Base-by-base conservation (phyloP, 768 basidiomycete species). In the Saitozyma podzolica region DNA sequence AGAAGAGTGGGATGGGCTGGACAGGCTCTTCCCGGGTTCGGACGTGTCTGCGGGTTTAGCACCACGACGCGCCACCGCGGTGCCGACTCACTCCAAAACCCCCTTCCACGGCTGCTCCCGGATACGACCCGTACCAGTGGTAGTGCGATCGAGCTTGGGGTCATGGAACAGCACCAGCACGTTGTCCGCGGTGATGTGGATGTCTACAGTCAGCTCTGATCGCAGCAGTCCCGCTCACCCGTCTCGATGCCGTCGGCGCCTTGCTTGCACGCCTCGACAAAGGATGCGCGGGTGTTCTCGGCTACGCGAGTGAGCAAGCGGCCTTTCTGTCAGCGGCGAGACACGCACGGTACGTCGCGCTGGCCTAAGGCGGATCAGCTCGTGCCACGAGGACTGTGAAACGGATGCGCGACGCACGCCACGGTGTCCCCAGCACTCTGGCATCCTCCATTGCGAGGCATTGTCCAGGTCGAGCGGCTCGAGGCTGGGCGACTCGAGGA, bases 161-260 rank as follows among this genome's bases (percentile, higher is more conserved):
- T 97, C 95, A 80, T 99, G 95, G 82, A 95, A 97, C 90, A 97
- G 91, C 53, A 97, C 80, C 41, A 98, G 88, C 47, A 90, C 86
- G 74, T 86, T 84, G 80, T 99, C 95, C 67, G 82, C 81, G 42
- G 94, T 91, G 72, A 95, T 88, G 80, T 97, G 94, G 73, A 97
- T 92, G 86, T 96, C 94, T 95, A 85, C 71, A 16, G 56, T 40
- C 40, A 53, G 29, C n/a, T 10, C 29, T 9, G 39, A 17, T 6
- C 6, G 9, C 47, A n/a, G 40, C 9, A 45, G 60, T 17, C 19
- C 20, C 10, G 70, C 82, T 65, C 51, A 83, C 96, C 95, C 79
- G 91, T 93, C 85, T 99, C 95, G 74, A 99, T 95, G 67, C 87
- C 94, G 78, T 99, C 92, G 51, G 92, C 89, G 63, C 95, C 95